Conservation (phyloP, 1,284 basidiomycete species). For the Trichosporon faecale region DNA sequence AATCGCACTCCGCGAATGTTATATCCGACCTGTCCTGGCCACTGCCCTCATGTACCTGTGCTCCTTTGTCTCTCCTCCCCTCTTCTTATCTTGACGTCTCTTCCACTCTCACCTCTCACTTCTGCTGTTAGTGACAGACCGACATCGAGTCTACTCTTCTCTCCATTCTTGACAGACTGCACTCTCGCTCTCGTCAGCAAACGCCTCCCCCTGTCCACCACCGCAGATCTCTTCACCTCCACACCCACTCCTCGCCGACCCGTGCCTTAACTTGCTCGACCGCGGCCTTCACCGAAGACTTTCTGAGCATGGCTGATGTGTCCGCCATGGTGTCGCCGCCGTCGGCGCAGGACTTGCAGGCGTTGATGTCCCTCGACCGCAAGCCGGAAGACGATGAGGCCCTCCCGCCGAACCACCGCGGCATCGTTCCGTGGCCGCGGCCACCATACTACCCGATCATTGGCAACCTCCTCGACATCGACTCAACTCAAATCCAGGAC, state of each 20-base stretch:
- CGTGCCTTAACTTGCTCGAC: neutral
- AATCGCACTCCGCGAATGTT: neutral
- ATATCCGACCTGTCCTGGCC: neutral
- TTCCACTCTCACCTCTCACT: neutral
- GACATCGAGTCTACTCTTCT: neutral
- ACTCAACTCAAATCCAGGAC: constrained; percentile 12
- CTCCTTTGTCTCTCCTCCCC: neutral
- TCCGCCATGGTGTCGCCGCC: constrained; percentile 5
- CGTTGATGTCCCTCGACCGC: neutral
- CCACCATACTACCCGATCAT: constrained; percentile 8
- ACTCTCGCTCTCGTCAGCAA: neutral
- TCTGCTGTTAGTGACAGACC: neutral
- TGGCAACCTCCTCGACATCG: constrained; percentile 50
- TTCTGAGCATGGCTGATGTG: neutral
- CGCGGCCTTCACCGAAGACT: neutral
- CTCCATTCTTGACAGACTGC: neutral
- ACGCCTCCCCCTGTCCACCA: neutral
- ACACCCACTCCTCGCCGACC: neutral
- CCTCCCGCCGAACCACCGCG: neutral
- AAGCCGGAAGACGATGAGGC: neutral
- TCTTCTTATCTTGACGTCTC: neutral
- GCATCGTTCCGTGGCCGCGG: neutral
- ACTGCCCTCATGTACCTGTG: neutral
- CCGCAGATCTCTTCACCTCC: neutral
- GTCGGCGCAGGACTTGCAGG: neutral